These are phyloP conservation scores for Fusarium incarnatum DNA, from an alignment of 2,329 filamentous ascomycete species.

Conservation along the genomic window DNA sequence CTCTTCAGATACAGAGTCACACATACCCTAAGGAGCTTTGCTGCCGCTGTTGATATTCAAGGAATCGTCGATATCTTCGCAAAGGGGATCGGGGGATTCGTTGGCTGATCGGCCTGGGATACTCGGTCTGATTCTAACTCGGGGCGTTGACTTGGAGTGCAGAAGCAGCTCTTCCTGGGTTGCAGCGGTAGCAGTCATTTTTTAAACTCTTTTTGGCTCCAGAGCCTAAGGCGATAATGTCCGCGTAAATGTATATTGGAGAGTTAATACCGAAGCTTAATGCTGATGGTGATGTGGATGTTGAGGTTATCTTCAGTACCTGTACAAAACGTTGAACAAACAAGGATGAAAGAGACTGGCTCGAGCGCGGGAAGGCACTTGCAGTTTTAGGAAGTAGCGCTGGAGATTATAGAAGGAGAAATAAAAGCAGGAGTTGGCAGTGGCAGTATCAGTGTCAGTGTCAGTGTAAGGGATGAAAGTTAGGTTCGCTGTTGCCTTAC, in stretches of 20 bases:
- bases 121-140: neutral
- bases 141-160: neutral
- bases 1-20: neutral
- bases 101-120: neutral
- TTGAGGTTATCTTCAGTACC: neutral
- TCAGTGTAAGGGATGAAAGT: neutral
- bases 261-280: neutral
- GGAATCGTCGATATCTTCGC: neutral
- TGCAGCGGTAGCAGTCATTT: constrained; percentile 5
- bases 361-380: neutral
- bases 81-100: neutral
- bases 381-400: neutral
- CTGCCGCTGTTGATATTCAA: neutral
- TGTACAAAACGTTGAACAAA: neutral
- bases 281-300: neutral
- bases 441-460: neutral
- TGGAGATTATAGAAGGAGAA: neutral
- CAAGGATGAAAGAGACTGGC: neutral
- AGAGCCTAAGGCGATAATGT: neutral
- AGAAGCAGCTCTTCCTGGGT: neutral
- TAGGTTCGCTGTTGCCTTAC: neutral
- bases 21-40: constrained; percentile 23
- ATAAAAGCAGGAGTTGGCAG: neutral
- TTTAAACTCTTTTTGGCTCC: neutral
- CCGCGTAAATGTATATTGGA: neutral